These are phyloP conservation scores for Cladosporium austrohemisphaericum DNA, from an alignment of 2,329 filamentous ascomycete genomes.

Conservation along the genomic window DNA sequence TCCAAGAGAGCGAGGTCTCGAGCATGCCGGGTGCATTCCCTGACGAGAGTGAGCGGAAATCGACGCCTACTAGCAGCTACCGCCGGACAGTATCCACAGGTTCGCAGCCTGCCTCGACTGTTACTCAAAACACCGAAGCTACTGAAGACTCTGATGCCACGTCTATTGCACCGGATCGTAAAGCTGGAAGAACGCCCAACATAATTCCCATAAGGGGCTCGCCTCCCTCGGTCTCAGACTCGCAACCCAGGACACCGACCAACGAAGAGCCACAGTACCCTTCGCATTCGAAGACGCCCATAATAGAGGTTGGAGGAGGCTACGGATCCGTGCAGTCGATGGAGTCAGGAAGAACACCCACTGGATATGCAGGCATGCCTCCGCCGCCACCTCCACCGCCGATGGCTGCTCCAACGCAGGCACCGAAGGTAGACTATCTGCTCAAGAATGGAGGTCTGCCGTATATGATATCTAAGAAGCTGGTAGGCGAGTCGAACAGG, in stretches of 20 bases:
- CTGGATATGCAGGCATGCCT: slow-evolving; percentile 40
- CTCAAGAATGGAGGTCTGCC: slow-evolving; percentile 81
- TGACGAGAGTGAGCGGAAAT: slow-evolving; percentile 34
- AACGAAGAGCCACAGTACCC: slow-evolving; percentile 38
- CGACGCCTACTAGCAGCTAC: slow-evolving; percentile 37
- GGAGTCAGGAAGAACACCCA: slow-evolving; percentile 15
- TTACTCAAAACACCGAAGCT: slow-evolving; percentile 37
- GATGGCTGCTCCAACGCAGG: slow-evolving; percentile 59
- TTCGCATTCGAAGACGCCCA: slow-evolving; percentile 36
- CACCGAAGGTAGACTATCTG: slow-evolving; percentile 85
- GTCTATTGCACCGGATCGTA: slow-evolving; percentile 41
- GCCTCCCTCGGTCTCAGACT: slow-evolving; percentile 41
- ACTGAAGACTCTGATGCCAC: slow-evolving; percentile 46
- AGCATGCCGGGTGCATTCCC: slow-evolving; percentile 34
- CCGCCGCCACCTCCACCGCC: slow-evolving; percentile 76
- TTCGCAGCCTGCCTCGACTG: slow-evolving; percentile 37
- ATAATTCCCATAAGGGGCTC: slow-evolving; percentile 38
- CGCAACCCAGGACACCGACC: slow-evolving; percentile 45
- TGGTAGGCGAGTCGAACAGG: slow-evolving; percentile 59
- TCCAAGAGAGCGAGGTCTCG: slow-evolving; percentile 41
- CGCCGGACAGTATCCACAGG: slow-evolving; percentile 30
- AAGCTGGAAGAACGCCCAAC: slow-evolving; percentile 27
- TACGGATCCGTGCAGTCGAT: slow-evolving; percentile 13
- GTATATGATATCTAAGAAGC: slow-evolving; percentile 66
- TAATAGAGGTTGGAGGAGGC: slow-evolving; percentile 39